Conservation (phyloP, 257 asterid species). For the Lycium barbarum region DNA sequence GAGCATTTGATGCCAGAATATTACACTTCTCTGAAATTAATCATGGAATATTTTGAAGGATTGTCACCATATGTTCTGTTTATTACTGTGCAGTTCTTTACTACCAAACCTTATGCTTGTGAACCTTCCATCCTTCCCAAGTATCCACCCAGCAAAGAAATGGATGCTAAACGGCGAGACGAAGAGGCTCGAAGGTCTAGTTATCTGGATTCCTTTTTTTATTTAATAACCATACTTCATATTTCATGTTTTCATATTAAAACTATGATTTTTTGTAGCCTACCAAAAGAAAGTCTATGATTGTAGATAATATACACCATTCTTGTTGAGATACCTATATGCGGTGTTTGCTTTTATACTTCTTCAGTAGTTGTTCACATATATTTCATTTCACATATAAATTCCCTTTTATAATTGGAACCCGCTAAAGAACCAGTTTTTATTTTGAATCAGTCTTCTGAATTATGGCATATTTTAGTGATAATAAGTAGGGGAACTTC, state of each 20-base stretch:
- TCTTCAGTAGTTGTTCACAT: neutral
- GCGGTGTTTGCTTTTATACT: neutral
- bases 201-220: constrained; percentile 11
- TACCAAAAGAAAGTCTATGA: neutral
- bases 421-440: neutral
- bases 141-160: constrained; percentile 94
- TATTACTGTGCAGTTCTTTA: constrained; percentile 66
- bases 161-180: constrained; percentile 89
- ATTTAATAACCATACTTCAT: neutral
- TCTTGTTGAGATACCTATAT: constrained; percentile 8
- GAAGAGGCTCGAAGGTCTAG: constrained; percentile 92
- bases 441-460: neutral
- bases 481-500: neutral
- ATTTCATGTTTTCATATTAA: constrained; percentile 17
- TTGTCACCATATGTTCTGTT: constrained; percentile 23
- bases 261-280: neutral
- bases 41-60: neutral
- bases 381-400: neutral
- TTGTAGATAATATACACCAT: neutral
- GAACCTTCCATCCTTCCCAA: constrained; percentile 91
- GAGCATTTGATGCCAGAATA: constrained; percentile 6
- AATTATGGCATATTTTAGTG: neutral
- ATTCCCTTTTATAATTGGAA: neutral
- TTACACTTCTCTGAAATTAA: neutral
- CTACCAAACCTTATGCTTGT: constrained; percentile 73